phyloP scores from a whole-genome alignment of 139 green algal species.

The Tetradesmus lagerheimii region DNA sequence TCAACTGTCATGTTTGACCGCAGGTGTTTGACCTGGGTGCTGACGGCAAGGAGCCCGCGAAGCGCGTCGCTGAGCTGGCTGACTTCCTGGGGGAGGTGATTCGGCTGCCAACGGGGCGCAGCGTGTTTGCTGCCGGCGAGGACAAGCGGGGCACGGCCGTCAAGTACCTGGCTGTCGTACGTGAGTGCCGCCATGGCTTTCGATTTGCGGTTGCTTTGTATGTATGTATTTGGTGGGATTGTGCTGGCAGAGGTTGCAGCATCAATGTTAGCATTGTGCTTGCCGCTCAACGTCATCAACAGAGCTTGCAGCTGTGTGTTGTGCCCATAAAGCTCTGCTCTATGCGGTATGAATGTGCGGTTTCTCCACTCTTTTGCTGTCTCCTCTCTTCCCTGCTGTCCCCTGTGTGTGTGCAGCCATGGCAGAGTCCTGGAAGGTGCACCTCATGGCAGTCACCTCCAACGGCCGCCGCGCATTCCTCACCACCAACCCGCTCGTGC shows the following conservation, averaged over 20 bases:
- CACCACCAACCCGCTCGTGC: conserved; percentile 51
- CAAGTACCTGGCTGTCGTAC: conserved; percentile 81
- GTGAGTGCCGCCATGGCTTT: conserved; percentile 47
- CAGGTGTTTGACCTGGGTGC: conserved; percentile 93
- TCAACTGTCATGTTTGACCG: not conserved
- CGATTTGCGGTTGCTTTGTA: no score
- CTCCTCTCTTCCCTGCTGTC: not conserved
- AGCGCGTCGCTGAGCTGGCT: conserved; percentile 76
- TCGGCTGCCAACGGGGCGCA: conserved; percentile 50
- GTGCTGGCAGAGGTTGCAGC: no score
- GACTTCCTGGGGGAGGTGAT: conserved; percentile 69
- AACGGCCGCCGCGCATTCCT: conserved; percentile 93
- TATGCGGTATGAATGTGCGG: no score
- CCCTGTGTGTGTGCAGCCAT: conserved; percentile 47
- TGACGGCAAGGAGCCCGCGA: conserved; percentile 62
- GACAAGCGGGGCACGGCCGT: conserved; percentile 73
- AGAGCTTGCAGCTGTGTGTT: no score
- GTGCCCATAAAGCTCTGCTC: no score
- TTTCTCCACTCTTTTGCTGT: no score
- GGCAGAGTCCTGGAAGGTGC: conserved; percentile 77
- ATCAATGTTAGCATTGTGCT: no score
- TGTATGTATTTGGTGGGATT: no score
- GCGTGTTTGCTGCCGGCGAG: conserved; percentile 69
- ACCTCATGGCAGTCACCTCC: conserved; percentile 88
- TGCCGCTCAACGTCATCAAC: no score